These are phyloP conservation scores for Barnettozyma vustinii DNA, from an alignment of 805 yeast genomes.

Conservation along the genomic window DNA sequence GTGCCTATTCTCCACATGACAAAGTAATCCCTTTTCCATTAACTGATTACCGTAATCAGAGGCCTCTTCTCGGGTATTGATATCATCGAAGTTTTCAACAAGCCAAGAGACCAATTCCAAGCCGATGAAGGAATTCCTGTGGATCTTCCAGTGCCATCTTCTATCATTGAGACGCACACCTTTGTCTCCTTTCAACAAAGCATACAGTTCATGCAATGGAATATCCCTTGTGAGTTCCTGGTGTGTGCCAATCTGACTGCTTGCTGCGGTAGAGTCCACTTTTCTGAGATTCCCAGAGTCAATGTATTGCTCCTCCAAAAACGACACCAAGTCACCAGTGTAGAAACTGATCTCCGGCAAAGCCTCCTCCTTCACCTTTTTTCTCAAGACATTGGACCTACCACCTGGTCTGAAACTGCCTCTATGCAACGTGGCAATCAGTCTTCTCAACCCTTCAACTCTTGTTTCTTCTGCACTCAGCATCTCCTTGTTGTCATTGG, in stretches of 20 bases:
- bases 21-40: slow-evolving; percentile 66
- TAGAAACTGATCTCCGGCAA: slow-evolving; percentile 78
- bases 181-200: slow-evolving; percentile 57
- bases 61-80: slow-evolving; percentile 80
- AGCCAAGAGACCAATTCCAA: slow-evolving; percentile 85
- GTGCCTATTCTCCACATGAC: slow-evolving; percentile 81
- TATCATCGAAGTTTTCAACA: slow-evolving; percentile 69
- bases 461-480: slow-evolving; percentile 81
- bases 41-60: slow-evolving; percentile 70
- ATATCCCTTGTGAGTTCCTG: slow-evolving; percentile 44
- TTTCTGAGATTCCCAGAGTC: slow-evolving; percentile 5
- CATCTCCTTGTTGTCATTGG: slow-evolving; percentile 48
- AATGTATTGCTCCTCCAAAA: slow-evolving; percentile 41
- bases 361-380: slow-evolving; percentile 39
- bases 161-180: slow-evolving; percentile 72
- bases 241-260: slow-evolving; percentile 5
- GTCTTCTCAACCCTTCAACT: slow-evolving; percentile 78
- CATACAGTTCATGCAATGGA: slow-evolving; percentile 48
- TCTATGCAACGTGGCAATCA: slow-evolving; percentile 58
- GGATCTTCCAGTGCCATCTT: slow-evolving; percentile 85
- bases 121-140: slow-evolving; percentile 76
- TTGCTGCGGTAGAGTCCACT: slow-evolving; percentile 9
- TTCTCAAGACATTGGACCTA: slow-evolving; percentile 28
- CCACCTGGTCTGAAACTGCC: slow-evolving; percentile 43
- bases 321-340: slow-evolving; percentile 76